Evolutionary conservation across 2,329 filamentous ascomycete species (phyloP), one percentile per base, ranked within the genome.

Genomic region (Tolypocladium ophioglossoides): DNA sequence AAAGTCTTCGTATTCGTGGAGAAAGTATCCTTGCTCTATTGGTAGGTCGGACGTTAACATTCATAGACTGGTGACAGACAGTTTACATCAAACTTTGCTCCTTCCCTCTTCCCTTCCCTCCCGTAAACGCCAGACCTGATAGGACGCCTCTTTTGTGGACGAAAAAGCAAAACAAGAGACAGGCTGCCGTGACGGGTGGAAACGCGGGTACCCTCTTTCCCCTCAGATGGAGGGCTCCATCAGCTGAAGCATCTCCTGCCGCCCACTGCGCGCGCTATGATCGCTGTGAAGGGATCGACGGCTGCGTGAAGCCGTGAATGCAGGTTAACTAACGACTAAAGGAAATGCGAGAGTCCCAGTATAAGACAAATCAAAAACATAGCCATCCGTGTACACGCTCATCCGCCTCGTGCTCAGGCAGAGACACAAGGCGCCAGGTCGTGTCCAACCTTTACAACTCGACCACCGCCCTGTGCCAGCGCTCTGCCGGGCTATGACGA

Each of bases 41-140:
- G 53, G 53, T 55, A 57, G 51, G 55, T 58, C 55, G 53, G 55
- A 57, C 54, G 53, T 58, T 48, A 56, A 54, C 52, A 55, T 57
- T 58, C 56, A 56, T 59, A 51, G 54, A 59, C 51, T 57, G 52
- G 49, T 50, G 53, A 57, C 57, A 55, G 56, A 55, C 58, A 56
- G 56, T 63, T 57, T 62, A 66, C 63, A 67, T 60, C 60, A 60
- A 60, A 65, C 61, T 59, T 60, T 61, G 57, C 55, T 63, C 64
- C 64, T 67, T 61, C 59, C 60, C 56, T 57, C 64, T 67, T 61
- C 59, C 60, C 56, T 57, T 55, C 63, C 63, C 61, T 62, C 58
- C 64, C 53, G 30, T 57, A 58, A 69, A 69, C 67, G 66, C 67
- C 67, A 61, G 54, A 59, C 63, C 59, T 61, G 58, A 63, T 57